Conservation (phyloP, 163 green algal genomes). For the Volvox carteri region DNA sequence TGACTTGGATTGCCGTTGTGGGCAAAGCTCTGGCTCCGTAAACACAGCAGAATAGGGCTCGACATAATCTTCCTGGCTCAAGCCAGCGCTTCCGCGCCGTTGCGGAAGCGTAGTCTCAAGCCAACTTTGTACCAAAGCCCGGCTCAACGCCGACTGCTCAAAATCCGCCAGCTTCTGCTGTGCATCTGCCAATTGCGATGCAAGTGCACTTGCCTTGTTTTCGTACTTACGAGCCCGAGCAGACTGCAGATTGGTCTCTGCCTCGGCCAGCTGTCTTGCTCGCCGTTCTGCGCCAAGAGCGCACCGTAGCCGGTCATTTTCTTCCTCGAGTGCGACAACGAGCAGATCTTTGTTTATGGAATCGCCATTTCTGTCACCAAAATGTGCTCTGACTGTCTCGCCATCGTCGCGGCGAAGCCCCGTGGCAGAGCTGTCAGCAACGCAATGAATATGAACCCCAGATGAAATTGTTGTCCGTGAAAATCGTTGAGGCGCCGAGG, state of each 20-base stretch:
- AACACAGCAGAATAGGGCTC: not conserved
- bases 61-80: not conserved
- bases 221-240: not conserved
- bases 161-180: not conserved
- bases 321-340: slow-evolving; percentile 22
- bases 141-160: not conserved
- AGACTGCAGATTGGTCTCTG: not conserved
- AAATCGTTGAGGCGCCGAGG: not conserved
- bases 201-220: not conserved
- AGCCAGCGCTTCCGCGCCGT: not conserved
- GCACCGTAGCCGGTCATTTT: not conserved
- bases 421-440: not conserved
- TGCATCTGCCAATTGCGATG: not conserved
- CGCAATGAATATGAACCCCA: not conserved
- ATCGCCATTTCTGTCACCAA: not conserved
- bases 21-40: not conserved
- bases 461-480: not conserved
- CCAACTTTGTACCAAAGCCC: slow-evolving; percentile 9
- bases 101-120: not conserved
- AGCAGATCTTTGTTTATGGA: not conserved
- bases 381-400: not conserved
- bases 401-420: too few relatives aligned
- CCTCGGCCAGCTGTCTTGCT: not conserved
- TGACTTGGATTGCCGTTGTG: not conserved
- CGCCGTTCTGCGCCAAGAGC: not conserved